phyloP scores from a whole-genome alignment of 129 eudicot species.

The Flaveria robusta region DNA sequence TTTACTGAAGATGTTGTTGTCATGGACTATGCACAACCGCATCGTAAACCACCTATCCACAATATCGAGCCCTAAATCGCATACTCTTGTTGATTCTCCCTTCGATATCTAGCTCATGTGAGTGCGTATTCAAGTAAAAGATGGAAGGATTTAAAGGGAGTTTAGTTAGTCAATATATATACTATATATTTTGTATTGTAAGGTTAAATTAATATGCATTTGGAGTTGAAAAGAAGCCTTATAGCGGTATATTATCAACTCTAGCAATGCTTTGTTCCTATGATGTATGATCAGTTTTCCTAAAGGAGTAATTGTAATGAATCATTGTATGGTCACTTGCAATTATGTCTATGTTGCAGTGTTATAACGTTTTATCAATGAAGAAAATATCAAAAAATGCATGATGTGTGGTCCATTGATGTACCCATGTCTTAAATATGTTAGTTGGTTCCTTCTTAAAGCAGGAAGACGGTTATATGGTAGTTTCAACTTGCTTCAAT shows the following conservation, averaged over 20 bases:
- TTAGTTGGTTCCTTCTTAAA: conserved; percentile 50
- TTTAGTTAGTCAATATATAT: conserved; percentile 11
- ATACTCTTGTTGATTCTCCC: conserved; percentile 4
- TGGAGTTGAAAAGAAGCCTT: conserved; percentile 27
- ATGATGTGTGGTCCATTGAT: conserved; percentile 48
- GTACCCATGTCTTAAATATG: conserved; percentile 43
- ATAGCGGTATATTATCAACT: conserved; percentile 34
- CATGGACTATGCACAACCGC: conserved; percentile 93
- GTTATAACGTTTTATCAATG: conserved; percentile 37
- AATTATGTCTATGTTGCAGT: conserved; percentile 31
- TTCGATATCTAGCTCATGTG: not conserved
- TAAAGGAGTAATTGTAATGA: conserved; percentile 31
- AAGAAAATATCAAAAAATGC: conserved; percentile 32
- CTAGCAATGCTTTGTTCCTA: conserved; percentile 33
- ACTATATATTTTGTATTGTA: conserved; percentile 13
- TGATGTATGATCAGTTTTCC: conserved; percentile 34
- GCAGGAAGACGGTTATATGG: conserved; percentile 40
- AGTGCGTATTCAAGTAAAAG: conserved; percentile 21
- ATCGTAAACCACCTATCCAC: conserved; percentile 91
- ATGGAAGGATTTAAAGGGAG: not conserved
- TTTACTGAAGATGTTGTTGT: conserved; percentile 60
- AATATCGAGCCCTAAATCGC: conserved; percentile 50
- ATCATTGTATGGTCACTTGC: conserved; percentile 44
- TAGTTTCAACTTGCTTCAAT: conserved; percentile 43
- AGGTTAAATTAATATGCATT: conserved; percentile 15